Evolutionary conservation across 2,329 filamentous ascomycete species (phyloP).

Genomic region (Fusarium pseudograminearum): DNA sequence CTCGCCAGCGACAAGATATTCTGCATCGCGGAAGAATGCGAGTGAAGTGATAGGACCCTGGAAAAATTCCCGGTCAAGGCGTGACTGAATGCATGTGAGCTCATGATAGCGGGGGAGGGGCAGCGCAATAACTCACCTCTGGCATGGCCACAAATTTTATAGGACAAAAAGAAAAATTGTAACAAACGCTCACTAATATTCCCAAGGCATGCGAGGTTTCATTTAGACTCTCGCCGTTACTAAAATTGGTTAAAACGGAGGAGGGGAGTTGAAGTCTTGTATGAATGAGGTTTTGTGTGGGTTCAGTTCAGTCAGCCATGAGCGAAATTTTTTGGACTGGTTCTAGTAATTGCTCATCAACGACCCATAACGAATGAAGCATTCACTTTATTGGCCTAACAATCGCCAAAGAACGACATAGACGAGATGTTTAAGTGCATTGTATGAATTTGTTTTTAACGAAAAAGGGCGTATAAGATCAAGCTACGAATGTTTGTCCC

Average conservation of each 20-base stretch:
- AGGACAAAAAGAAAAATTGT: neutral
- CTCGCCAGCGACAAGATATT: constrained; percentile 69
- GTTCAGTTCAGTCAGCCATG: constrained; percentile 37
- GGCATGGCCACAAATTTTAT: constrained; percentile 25
- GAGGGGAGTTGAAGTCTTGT: constrained; percentile 1
- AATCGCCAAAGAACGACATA: neutral
- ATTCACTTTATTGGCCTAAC: neutral
- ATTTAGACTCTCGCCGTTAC: neutral
- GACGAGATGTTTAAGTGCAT: neutral
- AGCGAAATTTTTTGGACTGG: constrained; percentile 43
- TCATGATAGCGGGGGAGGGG: constrained; percentile 47
- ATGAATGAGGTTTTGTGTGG: constrained; percentile 40
- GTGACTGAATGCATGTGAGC: constrained; percentile 28
- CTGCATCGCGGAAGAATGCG: constrained; percentile 59
- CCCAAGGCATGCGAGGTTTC: neutral
- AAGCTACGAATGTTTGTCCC: constrained; percentile 28
- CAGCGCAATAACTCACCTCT: constrained; percentile 29
- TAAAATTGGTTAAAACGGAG: neutral
- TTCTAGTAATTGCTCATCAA: constrained; percentile 8
- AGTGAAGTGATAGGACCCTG: constrained; percentile 71
- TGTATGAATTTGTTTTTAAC: constrained; percentile 34
- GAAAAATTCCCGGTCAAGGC: constrained; percentile 54
- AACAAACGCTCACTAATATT: neutral
- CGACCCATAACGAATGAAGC: constrained; percentile 25
- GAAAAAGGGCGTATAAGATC: constrained; percentile 15